Evolutionary conservation across 2,329 filamentous ascomycete species (phyloP).

Genomic region (Colletotrichum karsti): DNA sequence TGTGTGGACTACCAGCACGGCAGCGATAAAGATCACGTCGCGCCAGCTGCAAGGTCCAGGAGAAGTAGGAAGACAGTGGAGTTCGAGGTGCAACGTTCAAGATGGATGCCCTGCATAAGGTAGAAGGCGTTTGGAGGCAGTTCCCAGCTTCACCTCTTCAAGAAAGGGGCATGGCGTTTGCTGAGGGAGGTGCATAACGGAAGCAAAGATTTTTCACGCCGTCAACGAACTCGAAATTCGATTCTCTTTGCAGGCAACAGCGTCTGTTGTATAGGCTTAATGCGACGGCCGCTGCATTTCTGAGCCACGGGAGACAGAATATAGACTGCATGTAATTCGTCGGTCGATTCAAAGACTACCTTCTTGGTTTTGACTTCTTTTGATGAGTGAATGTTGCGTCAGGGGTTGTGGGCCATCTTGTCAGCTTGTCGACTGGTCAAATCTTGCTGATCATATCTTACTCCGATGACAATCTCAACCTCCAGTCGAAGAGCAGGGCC

Average conservation of each 20-base stretch:
- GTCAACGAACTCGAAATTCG: conserved; percentile 14
- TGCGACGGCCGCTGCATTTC: conserved; percentile 24
- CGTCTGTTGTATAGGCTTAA: conserved; percentile 22
- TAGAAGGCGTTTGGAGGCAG: conserved; percentile 28
- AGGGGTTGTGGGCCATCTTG: background rate
- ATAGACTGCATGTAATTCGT: conserved; percentile 29
- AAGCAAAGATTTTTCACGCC: conserved; percentile 20
- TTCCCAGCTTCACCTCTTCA: conserved; percentile 2
- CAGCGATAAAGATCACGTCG: background rate
- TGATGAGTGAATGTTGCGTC: background rate
- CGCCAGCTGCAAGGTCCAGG: background rate
- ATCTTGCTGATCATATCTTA: no score
- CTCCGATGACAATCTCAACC: no score
- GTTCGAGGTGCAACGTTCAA: conserved; percentile 2
- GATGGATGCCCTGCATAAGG: conserved; percentile 25
- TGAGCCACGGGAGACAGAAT: conserved; percentile 16
- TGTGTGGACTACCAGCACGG: background rate
- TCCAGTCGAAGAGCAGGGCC: no score
- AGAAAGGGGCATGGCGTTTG: conserved; percentile 13
- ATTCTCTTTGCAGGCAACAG: conserved; percentile 15
- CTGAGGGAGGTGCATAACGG: conserved; percentile 20
- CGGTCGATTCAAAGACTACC: conserved; percentile 1
- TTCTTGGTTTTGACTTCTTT: background rate
- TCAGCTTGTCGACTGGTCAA: background rate
- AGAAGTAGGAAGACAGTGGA: background rate